Conservation (phyloP, 75 land plant species). For the Pinus taeda region DNA sequence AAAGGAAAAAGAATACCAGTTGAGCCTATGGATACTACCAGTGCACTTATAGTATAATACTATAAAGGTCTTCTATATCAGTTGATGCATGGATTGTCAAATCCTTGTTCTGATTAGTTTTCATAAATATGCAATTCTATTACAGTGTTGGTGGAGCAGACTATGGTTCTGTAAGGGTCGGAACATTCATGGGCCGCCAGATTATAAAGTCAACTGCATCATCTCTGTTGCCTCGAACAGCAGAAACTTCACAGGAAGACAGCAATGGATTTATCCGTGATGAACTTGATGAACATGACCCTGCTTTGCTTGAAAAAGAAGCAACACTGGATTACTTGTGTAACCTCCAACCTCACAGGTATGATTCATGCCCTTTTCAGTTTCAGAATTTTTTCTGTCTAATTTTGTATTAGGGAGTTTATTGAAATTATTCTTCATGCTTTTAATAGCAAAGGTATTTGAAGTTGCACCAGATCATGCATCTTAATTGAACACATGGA, state of each 20-base stretch:
- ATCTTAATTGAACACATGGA: background rate
- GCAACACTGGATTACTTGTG: too few species aligned
- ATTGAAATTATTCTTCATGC: background rate
- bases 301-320: too few species aligned
- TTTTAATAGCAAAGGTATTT: background rate
- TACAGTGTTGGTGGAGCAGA: background rate
- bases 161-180: too few species aligned
- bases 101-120: background rate
- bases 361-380: background rate
- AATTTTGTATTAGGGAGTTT: background rate
- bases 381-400: background rate
- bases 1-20: too few species aligned
- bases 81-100: background rate
- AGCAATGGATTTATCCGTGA: too few species aligned
- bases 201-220: too few species aligned
- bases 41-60: too few species aligned
- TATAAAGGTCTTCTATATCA: background rate
- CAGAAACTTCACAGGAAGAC: too few species aligned
- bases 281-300: too few species aligned
- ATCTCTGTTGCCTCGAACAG: too few species aligned
- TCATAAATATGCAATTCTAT: constrained; percentile 3
- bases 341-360: constrained; percentile 24
- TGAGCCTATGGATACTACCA: too few species aligned
- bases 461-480: background rate
- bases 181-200: too few species aligned